Percentiles rank a stretch among this genome's conserved stretches.
These are phyloP conservation scores for Bjerkandera adusta DNA, from an alignment of 1,284 basidiomycete genomes.

Conservation along the genomic window DNA sequence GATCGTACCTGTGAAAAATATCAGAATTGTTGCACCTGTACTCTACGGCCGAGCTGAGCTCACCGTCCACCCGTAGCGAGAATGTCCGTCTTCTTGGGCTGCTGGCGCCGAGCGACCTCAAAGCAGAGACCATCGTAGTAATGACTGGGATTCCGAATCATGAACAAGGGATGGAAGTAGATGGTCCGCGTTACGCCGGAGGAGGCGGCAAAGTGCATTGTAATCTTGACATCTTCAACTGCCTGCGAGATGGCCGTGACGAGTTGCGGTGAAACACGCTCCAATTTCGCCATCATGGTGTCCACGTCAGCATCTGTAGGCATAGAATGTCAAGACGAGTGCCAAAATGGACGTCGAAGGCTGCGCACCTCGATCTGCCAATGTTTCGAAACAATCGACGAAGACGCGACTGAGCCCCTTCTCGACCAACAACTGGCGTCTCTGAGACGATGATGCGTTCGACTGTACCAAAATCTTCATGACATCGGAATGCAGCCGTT, in stretches of 20 bases:
- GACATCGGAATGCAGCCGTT: conserved; percentile 48
- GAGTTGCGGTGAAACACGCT: conserved; percentile 58
- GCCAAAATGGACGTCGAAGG: neutral
- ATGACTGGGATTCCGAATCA: conserved; percentile 59
- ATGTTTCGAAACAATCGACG: conserved; percentile 67
- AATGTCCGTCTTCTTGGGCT: conserved; percentile 67
- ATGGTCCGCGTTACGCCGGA: conserved; percentile 65
- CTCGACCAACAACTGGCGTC: conserved; percentile 62
- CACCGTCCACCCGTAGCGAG: conserved; percentile 81
- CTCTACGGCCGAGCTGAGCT: conserved; percentile 20
- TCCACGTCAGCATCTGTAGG: conserved; percentile 60
- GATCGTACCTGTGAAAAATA: conserved; percentile 64
- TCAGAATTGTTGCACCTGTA: conserved; percentile 5
- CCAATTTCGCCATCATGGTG: conserved; percentile 50
- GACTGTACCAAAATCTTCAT: conserved; percentile 61
- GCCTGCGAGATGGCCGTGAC: conserved; percentile 44
- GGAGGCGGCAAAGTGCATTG: conserved; percentile 58
- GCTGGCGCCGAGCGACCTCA: conserved; percentile 64
- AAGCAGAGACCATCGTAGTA: conserved; percentile 78
- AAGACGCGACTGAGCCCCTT: conserved; percentile 61
- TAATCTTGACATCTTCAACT: conserved; percentile 62
- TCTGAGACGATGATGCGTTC: conserved; percentile 65
- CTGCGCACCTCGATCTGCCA: conserved; percentile 57
- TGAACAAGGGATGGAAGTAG: conserved; percentile 64
- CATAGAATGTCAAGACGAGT: neutral